Base-by-base conservation (phyloP, 2,329 filamentous ascomycete genomes). In the Fusarium penzigii region DNA sequence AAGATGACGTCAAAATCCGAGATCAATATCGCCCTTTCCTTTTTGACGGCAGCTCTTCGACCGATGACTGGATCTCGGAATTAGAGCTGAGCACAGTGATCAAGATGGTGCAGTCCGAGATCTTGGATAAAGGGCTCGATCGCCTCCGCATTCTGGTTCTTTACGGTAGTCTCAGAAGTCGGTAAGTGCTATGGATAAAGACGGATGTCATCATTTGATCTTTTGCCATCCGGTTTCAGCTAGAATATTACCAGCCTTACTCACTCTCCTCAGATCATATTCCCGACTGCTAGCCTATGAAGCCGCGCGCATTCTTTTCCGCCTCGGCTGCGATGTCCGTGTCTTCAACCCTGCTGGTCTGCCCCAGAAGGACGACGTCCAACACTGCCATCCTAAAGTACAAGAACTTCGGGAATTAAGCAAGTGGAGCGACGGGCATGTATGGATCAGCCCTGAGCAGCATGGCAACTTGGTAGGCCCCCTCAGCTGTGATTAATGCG, bases 381-480 rank as follows among this genome's bases (percentile, higher is more conserved):
- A 82, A n/a, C 77, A 81, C 51, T 65, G 63, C 5, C 84, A 88
- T 57, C 70, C 75, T 0, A 85, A 85, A 54, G 84, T 88, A 0
- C 81, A 83, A 57, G 85, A 88, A 62, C 73, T 88, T 6, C 76
- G 85, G 4, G 74, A 78, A 8, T 73, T 88, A 1, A 84, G 80
- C 56, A 71, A 67, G 11, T 89, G 85, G 85, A 85, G 81, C 48
- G 84, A 88, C 60, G 85, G 84, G 0, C 85, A 88, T 60, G 61
- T 88, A 14, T 88, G 85, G 85, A 71, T 85, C 10, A 82, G 79
- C 9, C 84, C 84, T 0, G 85, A 88, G 63, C 85, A 88, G 68
- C 85, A 88, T 56, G 85, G 85, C 0, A 86, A 83, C 57, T 59
- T 87, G 39, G 80, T 82, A 49, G 51, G 61, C 8, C 13, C 39